A percentile compares a stretch with the other conserved stretches of the same genome.
Conservation (phyloP, 2,329 filamentous ascomycete genomes). For the Truncatella angustata region DNA sequence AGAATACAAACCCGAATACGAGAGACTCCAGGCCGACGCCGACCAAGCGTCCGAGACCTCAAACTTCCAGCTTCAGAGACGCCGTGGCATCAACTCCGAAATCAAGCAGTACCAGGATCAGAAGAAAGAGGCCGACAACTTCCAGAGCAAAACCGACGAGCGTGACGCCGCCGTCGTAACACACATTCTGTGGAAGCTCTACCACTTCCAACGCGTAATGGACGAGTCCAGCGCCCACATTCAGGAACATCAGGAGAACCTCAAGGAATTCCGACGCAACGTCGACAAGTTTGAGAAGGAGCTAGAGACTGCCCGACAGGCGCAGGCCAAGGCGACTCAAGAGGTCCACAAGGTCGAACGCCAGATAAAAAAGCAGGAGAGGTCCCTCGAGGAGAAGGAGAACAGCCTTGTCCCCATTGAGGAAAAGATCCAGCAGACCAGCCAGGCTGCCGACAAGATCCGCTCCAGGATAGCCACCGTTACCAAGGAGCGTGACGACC, state of each 20-base stretch:
- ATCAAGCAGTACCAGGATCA: slow-evolving; percentile 98
- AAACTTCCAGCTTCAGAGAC: slow-evolving; percentile 81
- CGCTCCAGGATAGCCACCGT: slow-evolving; percentile 68
- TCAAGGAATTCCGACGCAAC: slow-evolving; percentile 87
- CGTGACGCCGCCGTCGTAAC: slow-evolving; percentile 88
- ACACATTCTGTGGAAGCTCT: slow-evolving; percentile 95
- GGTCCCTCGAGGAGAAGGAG: slow-evolving; percentile 80
- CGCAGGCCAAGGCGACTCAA: slow-evolving; percentile 74
- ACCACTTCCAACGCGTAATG: slow-evolving; percentile 90
- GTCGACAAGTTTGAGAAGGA: slow-evolving; percentile 80
- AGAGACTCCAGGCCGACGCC: slow-evolving; percentile 79
- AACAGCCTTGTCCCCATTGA: slow-evolving; percentile 85
- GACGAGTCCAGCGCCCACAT: slow-evolving; percentile 89
- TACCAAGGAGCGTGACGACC: slow-evolving; percentile 71
- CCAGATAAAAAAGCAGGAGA: slow-evolving; percentile 81
- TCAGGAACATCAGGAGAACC: slow-evolving; percentile 87
- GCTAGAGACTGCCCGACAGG: slow-evolving; percentile 77
- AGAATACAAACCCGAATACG: slow-evolving; percentile 93
- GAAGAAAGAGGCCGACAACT: slow-evolving; percentile 92
- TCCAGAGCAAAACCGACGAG: slow-evolving; percentile 85
- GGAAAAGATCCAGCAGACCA: slow-evolving; percentile 83
- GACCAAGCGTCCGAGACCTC: slow-evolving; percentile 88
- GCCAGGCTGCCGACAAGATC: slow-evolving; percentile 66
- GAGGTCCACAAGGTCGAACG: slow-evolving; percentile 81
- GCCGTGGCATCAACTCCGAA: slow-evolving; percentile 93